Conservation (phyloP, 495 filamentous ascomycete genomes). For the Hypoxylon fuscum region DNA sequence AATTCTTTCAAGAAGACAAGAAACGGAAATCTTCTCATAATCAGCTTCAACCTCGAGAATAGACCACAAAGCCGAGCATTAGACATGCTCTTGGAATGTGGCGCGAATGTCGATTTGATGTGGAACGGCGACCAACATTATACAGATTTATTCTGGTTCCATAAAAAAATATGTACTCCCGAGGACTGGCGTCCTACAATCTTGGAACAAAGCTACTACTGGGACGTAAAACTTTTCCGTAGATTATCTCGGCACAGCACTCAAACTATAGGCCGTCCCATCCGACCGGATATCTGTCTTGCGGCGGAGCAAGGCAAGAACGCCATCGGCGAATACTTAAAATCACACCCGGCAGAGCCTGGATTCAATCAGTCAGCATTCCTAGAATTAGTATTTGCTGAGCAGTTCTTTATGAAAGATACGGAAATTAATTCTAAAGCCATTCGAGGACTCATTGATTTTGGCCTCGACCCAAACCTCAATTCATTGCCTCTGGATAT, state of each 20-base stretch:
- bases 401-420: conserved; percentile 14
- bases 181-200: conserved; percentile 1
- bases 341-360: background rate
- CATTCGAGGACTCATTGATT: conserved; percentile 22
- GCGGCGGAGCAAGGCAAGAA: conserved; percentile 19
- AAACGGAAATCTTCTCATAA: background rate
- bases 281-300: conserved; percentile 25
- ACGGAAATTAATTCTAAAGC: conserved; percentile 5
- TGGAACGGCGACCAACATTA: background rate
- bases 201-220: conserved; percentile 24
- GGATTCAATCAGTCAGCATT: conserved; percentile 5
- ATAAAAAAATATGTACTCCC: conserved; percentile 1
- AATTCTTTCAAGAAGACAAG: background rate
- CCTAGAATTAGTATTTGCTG: conserved; percentile 29
- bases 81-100: conserved; percentile 10
- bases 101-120: conserved; percentile 16
- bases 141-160: background rate
- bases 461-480: conserved; percentile 21
- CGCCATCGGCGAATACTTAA: conserved; percentile 15
- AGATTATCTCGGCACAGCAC: conserved; percentile 9
- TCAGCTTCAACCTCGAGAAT: conserved; percentile 7
- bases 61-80: background rate
- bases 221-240: conserved; percentile 4
- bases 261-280: background rate
- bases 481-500: conserved; percentile 1